phyloP scores from a whole-genome alignment of 768 basidiomycete genomes.

The Russula sp. region DNA sequence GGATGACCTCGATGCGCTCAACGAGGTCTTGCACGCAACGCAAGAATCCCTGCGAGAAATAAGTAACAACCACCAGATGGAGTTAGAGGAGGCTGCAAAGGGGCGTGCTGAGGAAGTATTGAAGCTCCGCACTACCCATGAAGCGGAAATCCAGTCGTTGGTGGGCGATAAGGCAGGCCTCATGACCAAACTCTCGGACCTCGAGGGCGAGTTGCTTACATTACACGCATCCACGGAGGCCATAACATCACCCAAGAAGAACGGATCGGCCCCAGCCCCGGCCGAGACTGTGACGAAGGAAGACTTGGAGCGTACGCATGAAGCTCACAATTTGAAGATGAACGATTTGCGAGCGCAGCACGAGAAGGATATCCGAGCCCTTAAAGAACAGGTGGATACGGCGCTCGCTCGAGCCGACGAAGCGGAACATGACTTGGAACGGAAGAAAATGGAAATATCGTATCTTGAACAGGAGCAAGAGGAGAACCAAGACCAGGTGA shows the following conservation, averaged over 20 bases:
- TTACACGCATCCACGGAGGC: constrained; percentile 42
- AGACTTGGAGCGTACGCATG: constrained; percentile 69
- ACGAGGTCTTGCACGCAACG: constrained; percentile 59
- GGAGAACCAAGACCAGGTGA: constrained; percentile 65
- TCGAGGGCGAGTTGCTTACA: constrained; percentile 72
- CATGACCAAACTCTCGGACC: constrained; percentile 54
- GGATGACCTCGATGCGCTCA: constrained; percentile 59
- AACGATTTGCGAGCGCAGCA: constrained; percentile 65
- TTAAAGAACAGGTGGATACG: constrained; percentile 52
- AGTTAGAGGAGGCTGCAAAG: constrained; percentile 70
- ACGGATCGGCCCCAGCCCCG: constrained; percentile 39
- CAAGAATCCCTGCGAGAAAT: constrained; percentile 66
- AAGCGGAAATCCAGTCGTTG: constrained; percentile 51
- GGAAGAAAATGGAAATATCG: constrained; percentile 76
- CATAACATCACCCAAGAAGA: constrained; percentile 45
- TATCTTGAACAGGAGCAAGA: constrained; percentile 76
- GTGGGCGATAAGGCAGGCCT: constrained; percentile 57
- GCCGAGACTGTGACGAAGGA: constrained; percentile 57
- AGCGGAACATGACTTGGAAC: constrained; percentile 50
- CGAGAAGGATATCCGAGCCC: constrained; percentile 45
- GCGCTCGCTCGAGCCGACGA: constrained; percentile 44
- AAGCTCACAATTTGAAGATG: constrained; percentile 79
- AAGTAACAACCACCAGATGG: constrained; percentile 58
- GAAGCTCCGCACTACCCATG: constrained; percentile 50
- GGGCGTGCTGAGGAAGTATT: constrained; percentile 64